These are phyloP conservation scores for Mrakia gelida DNA, from an alignment of 768 basidiomycete species.

Conservation along the genomic window DNA sequence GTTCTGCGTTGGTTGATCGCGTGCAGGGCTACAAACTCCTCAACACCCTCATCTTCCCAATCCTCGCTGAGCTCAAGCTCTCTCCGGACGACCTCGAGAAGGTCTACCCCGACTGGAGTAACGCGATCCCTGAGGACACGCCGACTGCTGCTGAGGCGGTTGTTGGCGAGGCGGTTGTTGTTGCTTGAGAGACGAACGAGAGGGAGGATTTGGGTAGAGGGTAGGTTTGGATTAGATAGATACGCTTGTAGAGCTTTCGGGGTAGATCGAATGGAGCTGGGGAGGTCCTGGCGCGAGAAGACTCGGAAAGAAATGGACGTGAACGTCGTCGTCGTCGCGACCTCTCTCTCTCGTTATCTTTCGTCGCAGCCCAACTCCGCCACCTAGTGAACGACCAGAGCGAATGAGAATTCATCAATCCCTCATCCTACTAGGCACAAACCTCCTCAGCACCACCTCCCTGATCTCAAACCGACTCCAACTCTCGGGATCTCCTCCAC, in stretches of 20 bases:
- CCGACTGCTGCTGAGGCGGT: not conserved
- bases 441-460: slow-evolving; percentile 78
- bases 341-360: too few relatives aligned
- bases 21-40: slow-evolving; percentile 26
- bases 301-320: too few relatives aligned
- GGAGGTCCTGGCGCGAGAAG: too few relatives aligned
- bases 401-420: slow-evolving; percentile 51
- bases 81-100: slow-evolving; percentile 12
- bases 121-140: not conserved
- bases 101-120: slow-evolving; percentile 24
- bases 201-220: not conserved
- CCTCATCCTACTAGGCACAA: slow-evolving; percentile 88
- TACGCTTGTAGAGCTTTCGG: too few relatives aligned
- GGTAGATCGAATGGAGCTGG: too few relatives aligned
- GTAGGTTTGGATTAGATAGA: too few relatives aligned
- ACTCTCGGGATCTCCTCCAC: slow-evolving; percentile 58
- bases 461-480: slow-evolving; percentile 59
- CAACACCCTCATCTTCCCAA: slow-evolving; percentile 8
- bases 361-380: too few relatives aligned
- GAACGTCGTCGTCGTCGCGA: too few relatives aligned
- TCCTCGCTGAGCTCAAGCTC: slow-evolving; percentile 11
- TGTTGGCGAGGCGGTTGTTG: too few relatives aligned
- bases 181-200: not conserved
- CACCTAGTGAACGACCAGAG: too few relatives aligned
- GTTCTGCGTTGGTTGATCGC: not conserved